phyloP scores from a whole-genome alignment of 1,284 basidiomycete genomes.

The Cutaneotrichosporon sp. region DNA sequence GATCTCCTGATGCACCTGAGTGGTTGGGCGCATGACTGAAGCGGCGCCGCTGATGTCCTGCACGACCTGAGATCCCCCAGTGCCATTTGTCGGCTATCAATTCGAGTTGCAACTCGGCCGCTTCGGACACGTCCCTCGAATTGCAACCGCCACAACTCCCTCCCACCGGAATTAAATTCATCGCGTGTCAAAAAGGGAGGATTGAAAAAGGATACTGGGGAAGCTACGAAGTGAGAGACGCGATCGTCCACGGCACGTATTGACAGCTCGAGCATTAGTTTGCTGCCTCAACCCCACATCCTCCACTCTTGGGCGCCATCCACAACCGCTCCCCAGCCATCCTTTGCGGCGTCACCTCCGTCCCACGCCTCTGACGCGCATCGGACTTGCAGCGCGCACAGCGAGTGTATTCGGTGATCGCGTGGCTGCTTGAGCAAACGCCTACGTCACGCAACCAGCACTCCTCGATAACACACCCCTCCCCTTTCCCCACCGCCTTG shows the following conservation, averaged over 20 bases:
- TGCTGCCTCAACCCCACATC: not conserved
- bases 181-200: not conserved
- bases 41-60: too few relatives aligned
- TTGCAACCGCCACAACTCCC: not conserved
- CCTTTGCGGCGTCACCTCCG: not conserved
- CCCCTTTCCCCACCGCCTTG: not conserved
- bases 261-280: not conserved
- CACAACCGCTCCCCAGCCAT: not conserved
- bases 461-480: not conserved
- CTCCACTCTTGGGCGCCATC: not conserved
- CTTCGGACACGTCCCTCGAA: too few relatives aligned
- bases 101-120: not conserved
- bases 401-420: not conserved
- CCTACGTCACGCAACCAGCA: not conserved
- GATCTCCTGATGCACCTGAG: too few relatives aligned
- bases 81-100: not conserved
- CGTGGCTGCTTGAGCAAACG: not conserved
- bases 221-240: too few relatives aligned
- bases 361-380: not conserved
- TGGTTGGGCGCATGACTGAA: too few relatives aligned
- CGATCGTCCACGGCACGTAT: not conserved
- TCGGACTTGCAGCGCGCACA: not conserved
- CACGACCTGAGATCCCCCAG: too few relatives aligned
- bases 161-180: constrained; percentile 5
- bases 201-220: not conserved